Conservation (phyloP, 2,329 filamentous ascomycete species). For the Cladosporium colombiae region DNA sequence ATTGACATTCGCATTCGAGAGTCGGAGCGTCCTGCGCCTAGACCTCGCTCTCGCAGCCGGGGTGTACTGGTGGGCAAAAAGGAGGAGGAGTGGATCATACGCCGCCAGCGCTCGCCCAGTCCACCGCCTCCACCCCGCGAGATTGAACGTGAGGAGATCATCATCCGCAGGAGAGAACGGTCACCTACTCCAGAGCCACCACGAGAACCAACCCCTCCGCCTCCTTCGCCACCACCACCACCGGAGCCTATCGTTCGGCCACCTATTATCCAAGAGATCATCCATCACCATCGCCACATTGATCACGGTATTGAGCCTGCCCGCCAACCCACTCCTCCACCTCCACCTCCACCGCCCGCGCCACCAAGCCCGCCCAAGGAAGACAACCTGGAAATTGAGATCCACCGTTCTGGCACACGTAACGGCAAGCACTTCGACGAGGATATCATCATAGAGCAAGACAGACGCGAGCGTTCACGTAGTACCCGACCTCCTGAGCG, state of each 20-base stretch:
- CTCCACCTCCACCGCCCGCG: constrained; percentile 38
- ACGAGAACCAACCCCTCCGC: constrained; percentile 35
- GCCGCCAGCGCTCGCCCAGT: constrained; percentile 38
- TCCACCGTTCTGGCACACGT: constrained; percentile 52
- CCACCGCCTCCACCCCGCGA: constrained; percentile 40
- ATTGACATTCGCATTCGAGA: constrained; percentile 74
- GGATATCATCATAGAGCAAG: constrained; percentile 62
- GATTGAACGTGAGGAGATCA: constrained; percentile 44
- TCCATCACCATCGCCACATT: constrained; percentile 83
- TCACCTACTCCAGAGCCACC: constrained; percentile 36
- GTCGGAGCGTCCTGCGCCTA: constrained; percentile 27
- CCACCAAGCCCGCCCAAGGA: constrained; percentile 56
- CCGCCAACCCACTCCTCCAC: constrained; percentile 45
- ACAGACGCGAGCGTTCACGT: constrained; percentile 33
- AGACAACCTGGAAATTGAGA: constrained; percentile 57
- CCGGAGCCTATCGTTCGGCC: constrained; percentile 71
- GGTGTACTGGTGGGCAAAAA: constrained; percentile 40
- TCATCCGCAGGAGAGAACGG: constrained; percentile 49
- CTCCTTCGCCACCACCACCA: constrained; percentile 49
- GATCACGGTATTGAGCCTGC: constrained; percentile 66
- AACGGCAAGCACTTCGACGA: constrained; percentile 59
- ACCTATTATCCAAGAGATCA: constrained; percentile 82
- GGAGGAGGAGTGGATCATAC: constrained; percentile 40
- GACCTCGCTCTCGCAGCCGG: constrained; percentile 34
- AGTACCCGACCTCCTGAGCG: constrained; percentile 47